Base-by-base conservation (phyloP, 192 early-diverging fungal species). In the Linnemannia zychae region DNA sequence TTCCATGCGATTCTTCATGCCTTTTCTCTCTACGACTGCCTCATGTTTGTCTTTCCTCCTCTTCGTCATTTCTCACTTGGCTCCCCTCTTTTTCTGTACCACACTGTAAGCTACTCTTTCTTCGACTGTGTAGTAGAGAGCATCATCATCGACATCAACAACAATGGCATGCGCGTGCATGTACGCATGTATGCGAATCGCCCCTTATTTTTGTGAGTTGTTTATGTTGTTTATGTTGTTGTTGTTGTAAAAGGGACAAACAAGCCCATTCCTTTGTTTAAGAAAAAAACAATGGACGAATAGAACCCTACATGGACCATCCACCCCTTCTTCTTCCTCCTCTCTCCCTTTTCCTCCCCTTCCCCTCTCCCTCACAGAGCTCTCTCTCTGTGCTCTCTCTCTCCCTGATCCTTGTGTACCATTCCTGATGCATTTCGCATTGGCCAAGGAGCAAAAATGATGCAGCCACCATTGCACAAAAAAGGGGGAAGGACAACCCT, bases 401-500 rank as follows among this genome's bases (percentile, higher is more conserved):
- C 75, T 67, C 75, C 67, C 65, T 68, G 76, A 53, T 77, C 44
- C 70, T 77, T 77, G 76, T 77, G 76, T 77, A 77, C 76, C 76
- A 77, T 77, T 77, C 76, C 76, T 76, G 48, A 77, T 77, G 76
- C 76, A 77, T 77, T 70, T 77, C 76, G 76, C 76, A 77, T 77
- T 77, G 76, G 67, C 76, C 76, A 70, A 77, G 76, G 48, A 53
- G 34, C 18, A 57, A 63, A 57, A 63, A 63, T 63, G 48, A 37
- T 70, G 76, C 76, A 77, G 49, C 50, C 52, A 57, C 76, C 76
- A 77, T 77, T 70, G 76, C 65, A 77, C 67, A 77, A 77, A 70
- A 70, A 77, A 49, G 20, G 22, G n/a, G 40, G 16, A 15, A 67
- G 7, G 28, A 47, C 7, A 60, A 24, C 24, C 3, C 24, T 22